These are phyloP conservation scores for Adansonia gregorii DNA, from an alignment of 441 rosid genomes.

Conservation along the genomic window DNA sequence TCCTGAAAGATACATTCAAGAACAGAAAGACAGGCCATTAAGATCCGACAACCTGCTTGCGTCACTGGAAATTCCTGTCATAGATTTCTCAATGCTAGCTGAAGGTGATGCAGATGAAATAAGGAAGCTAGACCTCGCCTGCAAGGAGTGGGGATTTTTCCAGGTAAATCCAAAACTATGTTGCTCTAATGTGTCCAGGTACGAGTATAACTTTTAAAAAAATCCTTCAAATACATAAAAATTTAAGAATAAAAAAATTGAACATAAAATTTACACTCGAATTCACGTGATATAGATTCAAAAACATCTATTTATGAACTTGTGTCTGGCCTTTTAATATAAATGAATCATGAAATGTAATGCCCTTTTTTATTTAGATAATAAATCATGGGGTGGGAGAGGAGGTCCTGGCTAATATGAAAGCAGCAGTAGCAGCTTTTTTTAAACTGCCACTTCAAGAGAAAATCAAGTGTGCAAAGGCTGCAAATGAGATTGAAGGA, in stretches of 20 bases:
- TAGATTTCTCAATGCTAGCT: neutral
- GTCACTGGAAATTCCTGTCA: neutral
- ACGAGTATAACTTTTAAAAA: too few relatives aligned
- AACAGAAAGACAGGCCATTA: neutral
- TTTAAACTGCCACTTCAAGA: neutral
- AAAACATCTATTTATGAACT: too few relatives aligned
- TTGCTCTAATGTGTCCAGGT: neutral
- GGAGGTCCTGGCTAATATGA: neutral
- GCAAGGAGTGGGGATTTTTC: conserved; percentile 4
- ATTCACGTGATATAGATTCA: too few relatives aligned
- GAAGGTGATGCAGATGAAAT: neutral
- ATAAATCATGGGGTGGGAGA: conserved; percentile 4
- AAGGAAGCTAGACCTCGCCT: neutral
- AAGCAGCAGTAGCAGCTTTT: neutral
- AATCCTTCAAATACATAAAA: too few relatives aligned
- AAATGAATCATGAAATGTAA: neutral
- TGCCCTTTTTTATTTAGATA: neutral
- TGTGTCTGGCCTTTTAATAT: too few relatives aligned
- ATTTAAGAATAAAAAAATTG: too few relatives aligned
- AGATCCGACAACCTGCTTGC: neutral
- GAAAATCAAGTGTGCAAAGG: neutral
- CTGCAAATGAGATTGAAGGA: neutral
- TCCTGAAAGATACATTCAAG: too few relatives aligned
- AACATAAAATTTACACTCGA: too few relatives aligned
- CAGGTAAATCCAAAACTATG: neutral